A percentile compares a stretch with the other conserved stretches of the same genome.
Evolutionary conservation across 495 filamentous ascomycete genomes (phyloP).

Genomic region (Aspergillus sclerotiicarbonarius): DNA sequence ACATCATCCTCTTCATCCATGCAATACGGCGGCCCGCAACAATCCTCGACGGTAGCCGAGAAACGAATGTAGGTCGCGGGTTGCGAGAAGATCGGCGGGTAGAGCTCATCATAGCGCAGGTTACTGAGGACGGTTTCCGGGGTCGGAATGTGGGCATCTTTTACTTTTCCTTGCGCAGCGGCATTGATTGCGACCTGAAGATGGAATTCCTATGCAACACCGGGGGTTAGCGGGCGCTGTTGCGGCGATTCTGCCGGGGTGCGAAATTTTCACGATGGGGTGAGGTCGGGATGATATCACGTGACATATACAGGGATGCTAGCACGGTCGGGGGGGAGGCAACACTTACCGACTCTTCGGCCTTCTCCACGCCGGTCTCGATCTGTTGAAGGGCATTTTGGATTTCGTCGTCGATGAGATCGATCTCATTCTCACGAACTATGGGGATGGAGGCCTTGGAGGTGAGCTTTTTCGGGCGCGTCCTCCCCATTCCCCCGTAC

Average conservation of each 20-base stretch:
- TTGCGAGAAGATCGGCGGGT: slow-evolving; percentile 72
- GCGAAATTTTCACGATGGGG: slow-evolving; percentile 27
- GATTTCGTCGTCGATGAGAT: slow-evolving; percentile 66
- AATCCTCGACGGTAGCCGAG: slow-evolving; percentile 96
- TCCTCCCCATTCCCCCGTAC: slow-evolving; percentile 55
- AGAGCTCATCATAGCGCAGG: slow-evolving; percentile 83
- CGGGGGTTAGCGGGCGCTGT: slow-evolving; percentile 22
- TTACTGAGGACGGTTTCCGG: slow-evolving; percentile 73
- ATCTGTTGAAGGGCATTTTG: slow-evolving; percentile 71
- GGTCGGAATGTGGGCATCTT: slow-evolving; percentile 78
- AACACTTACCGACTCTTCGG: slow-evolving; percentile 89
- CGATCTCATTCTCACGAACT: slow-evolving; percentile 85
- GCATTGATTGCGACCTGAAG: slow-evolving; percentile 88
- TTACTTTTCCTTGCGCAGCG: slow-evolving; percentile 70
- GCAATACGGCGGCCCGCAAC: slow-evolving; percentile 80
- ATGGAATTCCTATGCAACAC: slow-evolving; percentile 82
- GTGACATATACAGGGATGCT: slow-evolving; percentile 49
- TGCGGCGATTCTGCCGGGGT: slow-evolving; percentile 20
- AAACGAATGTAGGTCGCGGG: slow-evolving; percentile 95
- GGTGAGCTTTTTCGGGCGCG: slow-evolving; percentile 85
- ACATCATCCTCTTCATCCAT: slow-evolving; percentile 87
- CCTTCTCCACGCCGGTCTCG: slow-evolving; percentile 94
- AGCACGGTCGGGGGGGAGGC: slow-evolving; percentile 31
- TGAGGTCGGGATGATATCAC: slow-evolving; percentile 46
- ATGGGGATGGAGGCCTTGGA: slow-evolving; percentile 83